phyloP scores from a whole-genome alignment of 345 rosid species.

The Psidium friedrichsthalianum region DNA sequence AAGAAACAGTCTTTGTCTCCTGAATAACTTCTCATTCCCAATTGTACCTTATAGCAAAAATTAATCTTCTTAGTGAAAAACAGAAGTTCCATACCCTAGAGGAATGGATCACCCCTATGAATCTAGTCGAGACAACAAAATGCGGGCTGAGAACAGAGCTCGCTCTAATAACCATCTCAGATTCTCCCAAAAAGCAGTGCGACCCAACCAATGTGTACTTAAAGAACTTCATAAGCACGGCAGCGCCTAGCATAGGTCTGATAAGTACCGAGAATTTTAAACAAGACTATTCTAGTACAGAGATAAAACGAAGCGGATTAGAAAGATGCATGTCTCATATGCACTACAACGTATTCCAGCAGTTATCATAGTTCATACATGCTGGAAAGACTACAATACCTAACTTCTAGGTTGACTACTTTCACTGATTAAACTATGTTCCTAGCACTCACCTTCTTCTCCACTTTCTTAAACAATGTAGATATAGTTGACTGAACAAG shows the following conservation, averaged over 20 bases:
- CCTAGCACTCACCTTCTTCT: constrained; percentile 32
- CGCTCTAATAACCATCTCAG: not conserved
- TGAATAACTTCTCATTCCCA: not conserved
- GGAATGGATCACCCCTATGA: not conserved
- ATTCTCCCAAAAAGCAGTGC: not conserved
- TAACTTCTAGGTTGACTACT: not conserved
- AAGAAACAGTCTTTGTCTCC: not conserved
- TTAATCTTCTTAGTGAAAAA: not conserved
- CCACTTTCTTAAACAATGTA: constrained; percentile 63
- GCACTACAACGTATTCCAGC: not conserved
- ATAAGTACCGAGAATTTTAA: no score
- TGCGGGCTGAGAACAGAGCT: not conserved
- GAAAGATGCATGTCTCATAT: not conserved
- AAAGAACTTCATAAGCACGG: not conserved
- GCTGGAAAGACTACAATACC: not conserved
- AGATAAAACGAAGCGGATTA: not conserved
- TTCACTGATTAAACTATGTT: not conserved
- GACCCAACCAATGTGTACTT: not conserved
- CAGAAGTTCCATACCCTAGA: not conserved
- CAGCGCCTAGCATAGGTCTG: not conserved
- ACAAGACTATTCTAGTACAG: not conserved
- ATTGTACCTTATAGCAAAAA: not conserved
- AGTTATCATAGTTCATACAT: not conserved
- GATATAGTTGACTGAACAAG: constrained; percentile 76
- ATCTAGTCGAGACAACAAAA: not conserved